A percentile compares a stretch with the other conserved stretches of the same genome.
Evolutionary conservation across 306 rosid species (phyloP).

Genomic region (Acacia crassicarpa): DNA sequence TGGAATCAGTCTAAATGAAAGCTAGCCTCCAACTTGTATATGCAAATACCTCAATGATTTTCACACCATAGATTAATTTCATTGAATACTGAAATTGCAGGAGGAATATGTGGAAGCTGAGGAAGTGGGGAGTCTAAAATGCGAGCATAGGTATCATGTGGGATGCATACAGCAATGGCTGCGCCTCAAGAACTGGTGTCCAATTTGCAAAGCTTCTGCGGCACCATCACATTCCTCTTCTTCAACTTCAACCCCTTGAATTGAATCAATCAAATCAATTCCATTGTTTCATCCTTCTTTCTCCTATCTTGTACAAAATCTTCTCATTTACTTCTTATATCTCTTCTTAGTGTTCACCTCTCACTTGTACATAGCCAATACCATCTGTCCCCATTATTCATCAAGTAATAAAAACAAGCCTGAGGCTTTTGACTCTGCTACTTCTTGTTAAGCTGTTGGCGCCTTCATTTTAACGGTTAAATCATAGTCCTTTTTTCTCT

Average conservation of each 20-base stretch:
- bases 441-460: constrained; percentile 37
- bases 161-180: constrained; percentile 87
- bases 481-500: not conserved
- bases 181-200: constrained; percentile 94
- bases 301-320: constrained; percentile 45
- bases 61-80: not conserved
- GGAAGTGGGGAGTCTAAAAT: constrained; percentile 68
- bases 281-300: constrained; percentile 12
- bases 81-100: constrained; percentile 42
- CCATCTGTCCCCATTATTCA: constrained; percentile 28
- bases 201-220: constrained; percentile 82
- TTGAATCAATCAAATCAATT: not conserved
- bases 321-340: constrained; percentile 21
- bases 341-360: constrained; percentile 37
- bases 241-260: constrained; percentile 38
- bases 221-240: constrained; percentile 39
- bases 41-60: not conserved
- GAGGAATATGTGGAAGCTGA: constrained; percentile 80
- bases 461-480: not conserved
- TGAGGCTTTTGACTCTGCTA: constrained; percentile 40
- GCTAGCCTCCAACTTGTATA: not conserved
- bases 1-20: too few relatives aligned
- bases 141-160: constrained; percentile 74
- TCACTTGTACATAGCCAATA: constrained; percentile 58
- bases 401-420: constrained; percentile 59